Evolutionary conservation across 208 protist genomes (phyloP).

Genomic region (Crithidia brevicula): DNA sequence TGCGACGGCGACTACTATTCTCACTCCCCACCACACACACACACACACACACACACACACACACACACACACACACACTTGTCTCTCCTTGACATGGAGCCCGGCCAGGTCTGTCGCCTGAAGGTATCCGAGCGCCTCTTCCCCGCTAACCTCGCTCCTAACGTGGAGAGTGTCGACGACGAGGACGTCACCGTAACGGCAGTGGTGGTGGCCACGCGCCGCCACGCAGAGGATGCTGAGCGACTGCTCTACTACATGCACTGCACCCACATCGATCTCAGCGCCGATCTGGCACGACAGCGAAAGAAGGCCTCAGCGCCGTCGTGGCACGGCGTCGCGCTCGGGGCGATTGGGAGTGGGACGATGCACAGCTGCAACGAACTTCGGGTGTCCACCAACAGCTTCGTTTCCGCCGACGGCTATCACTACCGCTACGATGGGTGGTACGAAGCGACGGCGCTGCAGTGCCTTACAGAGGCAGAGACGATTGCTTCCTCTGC

Average conservation of each 20-base stretch:
- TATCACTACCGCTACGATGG: slow-evolving; percentile 75
- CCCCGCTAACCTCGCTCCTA: not conserved
- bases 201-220: slow-evolving; percentile 45
- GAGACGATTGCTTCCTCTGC: not conserved
- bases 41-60: slow-evolving; percentile 8
- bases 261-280: slow-evolving; percentile 45
- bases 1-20: no score
- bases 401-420: slow-evolving; percentile 48
- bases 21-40: not conserved
- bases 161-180: no score
- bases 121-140: not conserved
- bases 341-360: slow-evolving; percentile 18
- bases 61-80: not conserved
- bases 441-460: slow-evolving; percentile 57
- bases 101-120: slow-evolving; percentile 45
- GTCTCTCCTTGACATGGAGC: no score
- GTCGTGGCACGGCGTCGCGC: slow-evolving; percentile 25
- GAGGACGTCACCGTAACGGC: slow-evolving; percentile 37
- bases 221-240: slow-evolving; percentile 47
- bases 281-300: slow-evolving; percentile 18
- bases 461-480: not conserved
- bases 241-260: slow-evolving; percentile 64
- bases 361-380: slow-evolving; percentile 36
- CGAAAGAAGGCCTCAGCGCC: slow-evolving; percentile 18
- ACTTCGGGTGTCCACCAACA: slow-evolving; percentile 27